Evolutionary conservation across 805 yeast genomes (phyloP), one percentile per base, ranked within the genome.

Genomic region (Crinitomyces ghanaensis): DNA sequence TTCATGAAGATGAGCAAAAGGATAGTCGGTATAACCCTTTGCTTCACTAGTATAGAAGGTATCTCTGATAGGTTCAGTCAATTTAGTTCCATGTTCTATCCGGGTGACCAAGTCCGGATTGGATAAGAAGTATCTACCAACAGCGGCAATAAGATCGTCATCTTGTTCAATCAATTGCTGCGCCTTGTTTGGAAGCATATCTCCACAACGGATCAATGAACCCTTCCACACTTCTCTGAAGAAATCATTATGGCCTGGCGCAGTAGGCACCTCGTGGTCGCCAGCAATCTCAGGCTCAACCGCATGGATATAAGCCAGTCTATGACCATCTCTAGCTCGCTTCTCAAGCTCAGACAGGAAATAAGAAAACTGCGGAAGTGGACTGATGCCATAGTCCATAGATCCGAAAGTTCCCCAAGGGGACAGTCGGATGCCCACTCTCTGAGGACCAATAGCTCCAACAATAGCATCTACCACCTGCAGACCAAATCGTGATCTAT

Each of bases 61-160:
- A n/a, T 43, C 38, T 46, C 77, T 61, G 47, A 70, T 60, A 45
- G 71, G 73, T 20, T 52, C 41, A 37, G 56, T 59, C 37, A 70
- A 49, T 28, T 62, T 60, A 22, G 49, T 34, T 19, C 63, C 63
- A 20, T 64, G 50, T 38, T 58, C 51, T 26, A 72, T 35, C 38
- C 73, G 56, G 11, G 53, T 44, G 14, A 63, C 66, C 20, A 74
- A 46, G 46, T 74, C 79, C 2, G 79, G 77, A 53, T 72, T 73
- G 20, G 74, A 51, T 31, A 68, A 63, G 50, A 62, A 71, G 36
- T 52, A 56, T 41, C 77, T 62, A 20, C 76, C 76, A 38, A 59
- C 49, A 2, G 62, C 70, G 22, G 63, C 44, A 26, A 60, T 21
- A 7, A 40, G 19, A 12, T 30, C 20, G 29, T 33, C 32, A 24